Evolutionary conservation across 495 filamentous ascomycete genomes (phyloP), one percentile per base, ranked within the genome.

Genomic region (Friedmanniomyces endolithicus): DNA sequence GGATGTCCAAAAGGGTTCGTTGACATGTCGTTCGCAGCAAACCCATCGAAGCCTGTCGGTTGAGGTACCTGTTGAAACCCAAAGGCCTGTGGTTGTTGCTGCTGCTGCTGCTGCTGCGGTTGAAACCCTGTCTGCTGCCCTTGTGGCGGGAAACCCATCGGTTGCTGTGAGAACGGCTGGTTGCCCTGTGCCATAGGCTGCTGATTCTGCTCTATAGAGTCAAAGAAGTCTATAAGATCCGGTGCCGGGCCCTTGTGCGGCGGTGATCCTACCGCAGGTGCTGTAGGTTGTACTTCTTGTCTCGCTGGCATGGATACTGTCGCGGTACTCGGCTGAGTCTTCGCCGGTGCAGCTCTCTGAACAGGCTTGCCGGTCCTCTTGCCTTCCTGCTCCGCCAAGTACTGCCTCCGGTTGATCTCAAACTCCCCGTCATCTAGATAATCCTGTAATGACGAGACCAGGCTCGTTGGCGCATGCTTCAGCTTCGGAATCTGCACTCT

Each of bases 191-290:
- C 82, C 68, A 86, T 80, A 1, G 76, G 75, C 55, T 89, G 87
- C 67, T 90, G 88, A 57, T 90, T 90, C 62, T 86, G 84, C 63
- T 97, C 89, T 64, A 99, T 97, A 1, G 90, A 90, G 56, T 92
- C 92, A 65, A 99, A 99, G 67, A 99, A 95, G 67, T 99, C 92
- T 62, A 99, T 99, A 50, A 99, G 72, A 70, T 97, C 87, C 46
- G 83, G 75, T 53, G 81, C 82, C 0, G 85, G 83, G 2, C 81
- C 79, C 53, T 82, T 83, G 43, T 40, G 66, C 11, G 35, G 64
- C 53, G 3, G 27, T 9, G 27, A 9, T 31, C 57, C 33, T 23
- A 66, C 37, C 9, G 62, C 44, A 37, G 64, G 33, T 33, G 59
- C 58, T 20, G 63, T 41, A 17, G 51, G 14, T 27, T 23, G 40